Evolutionary conservation across 768 basidiomycete genomes (phyloP), one percentile per base, ranked within the genome.

Genomic region (Mycena crocata): DNA sequence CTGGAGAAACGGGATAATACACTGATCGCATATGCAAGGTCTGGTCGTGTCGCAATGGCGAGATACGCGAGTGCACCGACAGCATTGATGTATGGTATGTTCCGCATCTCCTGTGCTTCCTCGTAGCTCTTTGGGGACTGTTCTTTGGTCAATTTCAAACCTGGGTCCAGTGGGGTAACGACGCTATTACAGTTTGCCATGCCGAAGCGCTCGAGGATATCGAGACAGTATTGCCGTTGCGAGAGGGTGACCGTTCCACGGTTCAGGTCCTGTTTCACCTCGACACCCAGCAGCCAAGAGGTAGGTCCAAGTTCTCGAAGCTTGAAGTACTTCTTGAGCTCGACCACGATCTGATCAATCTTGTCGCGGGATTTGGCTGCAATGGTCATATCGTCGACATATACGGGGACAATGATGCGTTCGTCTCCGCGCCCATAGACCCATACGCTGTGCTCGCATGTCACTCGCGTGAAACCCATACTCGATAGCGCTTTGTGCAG

Each of bases 331-430:
- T n/a, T 56, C 30, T 30, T 56, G 19, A 56, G 39, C 39, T 56
- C 54, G 34, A 30, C 12, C 2, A 56, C 15, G 39, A 56, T 42
- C 8, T 9, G 3, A 17, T 40, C 54, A 23, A 40, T 42, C n/a
- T 44, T 23, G 13, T n/a, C 42, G 9, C n/a, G 4, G 42, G 19
- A 44, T 13, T 6, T 44, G 42, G n/a, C 42, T 6, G 42, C n/a
- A 23, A 44, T 44, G 34, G 85, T 84, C 42, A 86, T 85, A 13
- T 85, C 86, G 21, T 86, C 78, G 39, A 81, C 80, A 5, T 50
- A 51, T 7, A 71, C 80, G 5, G 40, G 40, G 40, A 40, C 40
- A 40, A 40, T 40, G 5, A 40, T 21, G 17, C 40, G 40, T 4
- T 40, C 40, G 40, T 40, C 40, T 9, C n/a, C 40, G 5, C 40